Conservation (phyloP, 805 yeast species). For the Sugiyamaella marilandica region DNA sequence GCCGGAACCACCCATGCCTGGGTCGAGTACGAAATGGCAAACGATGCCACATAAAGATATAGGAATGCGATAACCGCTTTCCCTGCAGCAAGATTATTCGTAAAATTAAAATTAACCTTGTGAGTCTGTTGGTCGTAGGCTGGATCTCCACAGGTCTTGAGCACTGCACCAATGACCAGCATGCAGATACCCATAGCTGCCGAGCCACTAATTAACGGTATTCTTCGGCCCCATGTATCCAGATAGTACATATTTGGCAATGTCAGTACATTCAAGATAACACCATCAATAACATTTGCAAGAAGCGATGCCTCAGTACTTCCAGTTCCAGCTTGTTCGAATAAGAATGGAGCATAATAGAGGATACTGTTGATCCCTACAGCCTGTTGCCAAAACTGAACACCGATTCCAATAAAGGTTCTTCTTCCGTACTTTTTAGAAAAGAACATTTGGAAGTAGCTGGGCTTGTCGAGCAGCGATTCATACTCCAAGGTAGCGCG, state of each 20-base stretch:
- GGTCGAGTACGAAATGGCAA: slow-evolving; percentile 55
- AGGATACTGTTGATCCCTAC: slow-evolving; percentile 64
- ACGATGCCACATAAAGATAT: slow-evolving; percentile 46
- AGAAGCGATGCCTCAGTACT: slow-evolving; percentile 49
- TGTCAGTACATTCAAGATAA: slow-evolving; percentile 55
- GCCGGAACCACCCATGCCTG: slow-evolving; percentile 69
- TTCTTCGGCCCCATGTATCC: slow-evolving; percentile 31
- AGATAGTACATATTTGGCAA: slow-evolving; percentile 51
- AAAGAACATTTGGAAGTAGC: slow-evolving; percentile 26
- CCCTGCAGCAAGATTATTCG: slow-evolving; percentile 15
- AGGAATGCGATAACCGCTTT: slow-evolving; percentile 43
- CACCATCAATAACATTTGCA: slow-evolving; percentile 67
- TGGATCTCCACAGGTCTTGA: slow-evolving; percentile 18
- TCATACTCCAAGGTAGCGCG: slow-evolving; percentile 46
- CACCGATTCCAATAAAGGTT: slow-evolving; percentile 29
- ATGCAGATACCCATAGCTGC: slow-evolving; percentile 32
- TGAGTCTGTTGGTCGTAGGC: slow-evolving; percentile 19
- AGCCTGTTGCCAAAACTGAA: slow-evolving; percentile 51
- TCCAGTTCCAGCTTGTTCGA: slow-evolving; percentile 51
- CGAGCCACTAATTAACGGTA: slow-evolving; percentile 15
- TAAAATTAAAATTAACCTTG: slow-evolving; percentile 18
- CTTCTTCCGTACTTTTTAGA: slow-evolving; percentile 18
- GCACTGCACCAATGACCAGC: slow-evolving; percentile 48
- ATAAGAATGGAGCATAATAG: slow-evolving; percentile 58
- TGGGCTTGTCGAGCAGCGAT: slow-evolving; percentile 33